Evolutionary conservation across 208 protist genomes (phyloP), one percentile per base, ranked within the genome.

Genomic region (Trypanosoma lewisi): DNA sequence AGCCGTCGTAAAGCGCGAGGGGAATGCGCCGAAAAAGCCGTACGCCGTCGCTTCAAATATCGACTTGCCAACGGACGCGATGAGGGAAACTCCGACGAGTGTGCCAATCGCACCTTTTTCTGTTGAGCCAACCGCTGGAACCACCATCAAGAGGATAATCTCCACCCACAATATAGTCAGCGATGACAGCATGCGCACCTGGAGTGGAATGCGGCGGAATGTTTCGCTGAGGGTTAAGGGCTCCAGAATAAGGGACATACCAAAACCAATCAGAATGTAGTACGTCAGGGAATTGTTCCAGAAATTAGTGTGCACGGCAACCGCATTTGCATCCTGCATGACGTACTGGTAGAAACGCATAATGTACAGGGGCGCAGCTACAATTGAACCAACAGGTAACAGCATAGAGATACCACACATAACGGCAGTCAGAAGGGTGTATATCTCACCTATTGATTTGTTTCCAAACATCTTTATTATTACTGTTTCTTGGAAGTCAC

Each of bases 341-440:
- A 81, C 78, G 67, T 82, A 90, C 41, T 75, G 62, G 68, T 86
- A 83, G 65, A 77, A 90, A 44, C 77, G 36, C 42, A 76, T 27
- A 8, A 94, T 91, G 67, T 94, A 97, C 14, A 61, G 59, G 14
- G 81, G 83, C 2, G 87, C 85, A 14, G 82, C 87, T 62, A 96
- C 89, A 61, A 94, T 72, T 31, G 82, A 70, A 57, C 96, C 96
- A 50, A 89, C 63, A 4, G 87, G 84, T 67, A 94, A 85, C 27
- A 97, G 58, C 66, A 88, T 82, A 19, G 83, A 89, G 4, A 91
- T 47, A 39, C 93, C 89, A 34, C 76, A 81, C 39, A 95, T 39
- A 42, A 94, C 57, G 12, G 86, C 70, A 12, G 82, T 77, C 4
- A 79, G 61, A 64, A 90, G 95, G 55, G 82, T 66, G 45, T 74